phyloP scores from a whole-genome alignment of 306 rosid genomes.

The Datisca glomerata region DNA sequence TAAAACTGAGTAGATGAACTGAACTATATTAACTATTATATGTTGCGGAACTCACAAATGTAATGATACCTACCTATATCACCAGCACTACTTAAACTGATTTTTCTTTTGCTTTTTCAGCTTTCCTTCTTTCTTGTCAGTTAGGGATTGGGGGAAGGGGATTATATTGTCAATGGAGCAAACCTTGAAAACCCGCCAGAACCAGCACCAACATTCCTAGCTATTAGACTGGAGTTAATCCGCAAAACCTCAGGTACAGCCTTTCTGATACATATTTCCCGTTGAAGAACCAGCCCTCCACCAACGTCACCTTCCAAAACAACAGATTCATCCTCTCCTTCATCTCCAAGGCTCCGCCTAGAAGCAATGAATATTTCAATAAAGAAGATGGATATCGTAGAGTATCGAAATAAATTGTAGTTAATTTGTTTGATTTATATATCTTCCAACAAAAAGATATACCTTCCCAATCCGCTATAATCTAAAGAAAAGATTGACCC shows the following conservation, averaged over 20 bases:
- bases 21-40: too few species aligned
- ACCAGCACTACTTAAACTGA: too few species aligned
- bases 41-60: too few species aligned
- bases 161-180: conserved; percentile 1
- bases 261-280: conserved; percentile 48
- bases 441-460: too few species aligned
- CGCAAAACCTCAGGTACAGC: conserved; percentile 28
- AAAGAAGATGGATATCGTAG: not conserved
- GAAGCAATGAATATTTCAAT: conserved; percentile 13
- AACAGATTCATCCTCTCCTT: conserved; percentile 59
- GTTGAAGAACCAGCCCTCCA: conserved; percentile 73
- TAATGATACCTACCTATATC: too few species aligned
- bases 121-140: too few species aligned
- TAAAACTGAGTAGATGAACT: too few species aligned
- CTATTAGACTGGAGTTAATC: conserved; percentile 67
- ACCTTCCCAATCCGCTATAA: too few species aligned
- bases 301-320: conserved; percentile 75
- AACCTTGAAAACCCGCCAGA: conserved; percentile 97
- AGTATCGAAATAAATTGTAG: too few species aligned
- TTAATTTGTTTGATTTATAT: too few species aligned
- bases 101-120: too few species aligned
- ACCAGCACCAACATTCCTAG: conserved; percentile 82
- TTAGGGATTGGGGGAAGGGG: conserved; percentile 1
- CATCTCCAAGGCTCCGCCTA: conserved; percentile 55
- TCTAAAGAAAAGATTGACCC: too few species aligned